Evolutionary conservation across 2,329 filamentous ascomycete species (phyloP).

Genomic region (Fusarium poae): DNA sequence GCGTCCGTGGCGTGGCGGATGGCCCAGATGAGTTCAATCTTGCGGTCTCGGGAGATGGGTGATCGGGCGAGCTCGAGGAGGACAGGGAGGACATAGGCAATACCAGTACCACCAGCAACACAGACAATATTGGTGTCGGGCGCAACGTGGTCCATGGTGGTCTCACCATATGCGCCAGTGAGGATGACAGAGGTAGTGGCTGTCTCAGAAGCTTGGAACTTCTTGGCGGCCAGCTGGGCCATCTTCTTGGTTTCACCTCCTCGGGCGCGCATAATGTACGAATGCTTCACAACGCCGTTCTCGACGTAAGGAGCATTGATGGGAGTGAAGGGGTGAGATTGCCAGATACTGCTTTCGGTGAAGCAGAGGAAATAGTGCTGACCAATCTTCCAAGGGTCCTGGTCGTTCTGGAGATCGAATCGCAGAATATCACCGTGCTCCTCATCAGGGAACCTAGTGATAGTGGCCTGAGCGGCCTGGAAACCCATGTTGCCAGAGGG

Average conservation of each 20-base stretch:
- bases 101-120: slow-evolving; percentile 58
- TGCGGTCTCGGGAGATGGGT: slow-evolving; percentile 62
- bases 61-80: slow-evolving; percentile 52
- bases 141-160: slow-evolving; percentile 58
- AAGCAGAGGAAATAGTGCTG: slow-evolving; percentile 81
- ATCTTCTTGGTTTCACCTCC: slow-evolving; percentile 71
- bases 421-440: slow-evolving; percentile 73
- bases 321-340: slow-evolving; percentile 79
- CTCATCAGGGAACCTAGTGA: slow-evolving; percentile 64
- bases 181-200: slow-evolving; percentile 68
- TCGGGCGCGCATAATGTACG: slow-evolving; percentile 70
- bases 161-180: slow-evolving; percentile 72
- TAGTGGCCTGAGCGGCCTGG: slow-evolving; percentile 61
- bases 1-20: slow-evolving; percentile 67
- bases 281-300: slow-evolving; percentile 61
- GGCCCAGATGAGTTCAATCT: slow-evolving; percentile 74
- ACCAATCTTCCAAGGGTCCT: slow-evolving; percentile 73
- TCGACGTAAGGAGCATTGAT: slow-evolving; percentile 64
- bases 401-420: slow-evolving; percentile 73
- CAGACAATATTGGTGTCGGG: slow-evolving; percentile 57
- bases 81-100: slow-evolving; percentile 57
- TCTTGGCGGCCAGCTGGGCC: slow-evolving; percentile 59
- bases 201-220: slow-evolving; percentile 48
- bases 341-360: slow-evolving; percentile 74
- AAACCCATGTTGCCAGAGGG: slow-evolving; percentile 64